Conservation (phyloP, 805 yeast species). For the Diddensiella transvaalensis region DNA sequence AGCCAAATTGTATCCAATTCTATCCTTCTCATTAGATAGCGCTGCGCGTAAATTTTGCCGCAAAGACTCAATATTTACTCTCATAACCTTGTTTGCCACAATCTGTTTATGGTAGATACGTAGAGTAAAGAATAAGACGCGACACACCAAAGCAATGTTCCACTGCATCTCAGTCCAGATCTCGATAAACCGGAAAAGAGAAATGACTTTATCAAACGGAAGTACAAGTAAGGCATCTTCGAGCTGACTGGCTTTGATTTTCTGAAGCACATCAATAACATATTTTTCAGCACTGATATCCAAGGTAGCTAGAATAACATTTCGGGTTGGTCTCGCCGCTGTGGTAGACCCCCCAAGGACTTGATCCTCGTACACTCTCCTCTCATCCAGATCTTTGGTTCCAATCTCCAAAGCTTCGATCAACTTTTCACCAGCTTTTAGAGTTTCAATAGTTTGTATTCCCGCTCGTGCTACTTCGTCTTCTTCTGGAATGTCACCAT, state of each 20-base stretch:
- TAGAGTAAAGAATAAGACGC: conserved; percentile 71
- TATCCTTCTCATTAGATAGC: conserved; percentile 49
- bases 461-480: conserved; percentile 55
- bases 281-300: conserved; percentile 70
- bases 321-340: conserved; percentile 54
- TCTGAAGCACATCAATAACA: conserved; percentile 65
- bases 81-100: conserved; percentile 46
- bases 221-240: conserved; percentile 90
- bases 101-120: conserved; percentile 76
- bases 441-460: conserved; percentile 82
- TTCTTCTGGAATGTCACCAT: conserved; percentile 51
- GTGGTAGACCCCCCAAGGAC: conserved; percentile 38
- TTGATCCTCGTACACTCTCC: conserved; percentile 47
- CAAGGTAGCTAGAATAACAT: conserved; percentile 72
- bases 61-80: conserved; percentile 61
- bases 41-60: conserved; percentile 58
- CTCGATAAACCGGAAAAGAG: conserved; percentile 67
- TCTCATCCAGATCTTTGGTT: conserved; percentile 58
- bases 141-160: conserved; percentile 63
- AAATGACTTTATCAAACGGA: conserved; percentile 79
- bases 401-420: conserved; percentile 92
- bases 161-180: conserved; percentile 57
- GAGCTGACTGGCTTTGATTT: conserved; percentile 77
- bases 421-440: conserved; percentile 89
- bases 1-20: conserved; percentile 78